These are phyloP conservation scores for Aspergillus nomiae DNA, from an alignment of 2,329 filamentous ascomycete species.

Conservation along the genomic window DNA sequence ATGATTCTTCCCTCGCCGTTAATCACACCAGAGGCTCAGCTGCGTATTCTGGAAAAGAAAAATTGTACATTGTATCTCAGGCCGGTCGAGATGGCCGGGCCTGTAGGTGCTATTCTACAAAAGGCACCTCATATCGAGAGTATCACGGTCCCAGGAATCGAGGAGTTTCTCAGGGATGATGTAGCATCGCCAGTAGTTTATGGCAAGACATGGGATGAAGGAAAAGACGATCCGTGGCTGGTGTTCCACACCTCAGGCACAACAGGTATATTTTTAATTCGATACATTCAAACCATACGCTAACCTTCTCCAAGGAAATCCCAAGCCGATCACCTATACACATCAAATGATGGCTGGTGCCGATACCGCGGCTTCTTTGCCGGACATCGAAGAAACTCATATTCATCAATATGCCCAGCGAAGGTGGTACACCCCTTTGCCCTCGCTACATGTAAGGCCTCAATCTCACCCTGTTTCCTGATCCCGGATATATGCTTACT, in stretches of 20 bases:
- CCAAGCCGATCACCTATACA: neutral
- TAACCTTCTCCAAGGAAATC: neutral
- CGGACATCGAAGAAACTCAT: slow-evolving; percentile 12
- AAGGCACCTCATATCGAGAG: slow-evolving; percentile 14
- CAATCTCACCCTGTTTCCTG: accelerated
- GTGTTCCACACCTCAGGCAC: slow-evolving; percentile 32
- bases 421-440: slow-evolving; percentile 25
- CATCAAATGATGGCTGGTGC: neutral
- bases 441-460: slow-evolving; percentile 15
- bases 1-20: neutral
- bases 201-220: slow-evolving; percentile 28
- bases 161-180: slow-evolving; percentile 17
- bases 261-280: slow-evolving; percentile 23
- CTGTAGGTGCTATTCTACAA: slow-evolving; percentile 11
- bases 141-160: slow-evolving; percentile 17
- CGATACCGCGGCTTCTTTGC: neutral
- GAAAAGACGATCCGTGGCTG: slow-evolving; percentile 29
- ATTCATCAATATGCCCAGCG: slow-evolving; percentile 14
- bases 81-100: slow-evolving; percentile 12
- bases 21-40: slow-evolving; percentile 1
- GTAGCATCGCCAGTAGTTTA: slow-evolving; percentile 19
- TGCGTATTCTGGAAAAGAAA: slow-evolving; percentile 17
- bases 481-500: slow-evolving; percentile 3
- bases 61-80: slow-evolving; percentile 23
- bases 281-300: neutral